phyloP scores from a whole-genome alignment of 495 filamentous ascomycete genomes.

The Viridothelium virens region DNA sequence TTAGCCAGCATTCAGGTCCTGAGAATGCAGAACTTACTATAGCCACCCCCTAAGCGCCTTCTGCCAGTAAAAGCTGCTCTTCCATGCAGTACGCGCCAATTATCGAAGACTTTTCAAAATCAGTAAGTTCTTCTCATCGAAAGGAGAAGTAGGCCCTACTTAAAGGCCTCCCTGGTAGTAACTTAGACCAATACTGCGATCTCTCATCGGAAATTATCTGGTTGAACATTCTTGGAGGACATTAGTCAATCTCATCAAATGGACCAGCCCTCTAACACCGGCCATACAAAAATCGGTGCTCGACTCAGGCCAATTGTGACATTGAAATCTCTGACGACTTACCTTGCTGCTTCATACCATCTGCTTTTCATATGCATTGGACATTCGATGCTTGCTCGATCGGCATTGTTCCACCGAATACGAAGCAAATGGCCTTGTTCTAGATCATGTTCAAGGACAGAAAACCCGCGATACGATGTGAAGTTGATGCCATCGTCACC shows the following conservation, averaged over 20 bases:
- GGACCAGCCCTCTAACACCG: no score
- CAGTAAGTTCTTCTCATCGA: constrained; percentile 7
- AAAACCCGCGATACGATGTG: constrained; percentile 54
- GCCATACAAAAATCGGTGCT: no score
- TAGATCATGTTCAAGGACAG: constrained; percentile 55
- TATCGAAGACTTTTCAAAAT: constrained; percentile 66
- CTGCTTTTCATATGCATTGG: constrained; percentile 39
- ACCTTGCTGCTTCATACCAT: constrained; percentile 70
- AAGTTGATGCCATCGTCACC: constrained; percentile 79
- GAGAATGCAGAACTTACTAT: constrained; percentile 51
- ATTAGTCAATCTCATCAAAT: constrained; percentile 4
- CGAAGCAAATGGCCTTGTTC: constrained; percentile 45
- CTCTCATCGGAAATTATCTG: constrained; percentile 21
- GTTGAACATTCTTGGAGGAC: neutral
- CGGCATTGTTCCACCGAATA: constrained; percentile 87
- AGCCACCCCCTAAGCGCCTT: constrained; percentile 80
- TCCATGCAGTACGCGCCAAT: constrained; percentile 89
- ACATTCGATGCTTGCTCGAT: constrained; percentile 56
- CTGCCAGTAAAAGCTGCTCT: constrained; percentile 71
- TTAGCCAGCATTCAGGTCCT: constrained; percentile 11
- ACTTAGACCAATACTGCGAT: constrained; percentile 63
- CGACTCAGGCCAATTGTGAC: no score
- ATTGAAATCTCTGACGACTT: constrained; percentile 18
- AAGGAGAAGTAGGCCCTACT: constrained; percentile 43
- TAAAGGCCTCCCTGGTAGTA: constrained; percentile 68